These are phyloP conservation scores for Phytophthora tentaculata DNA, from an alignment of 352 stramenopile species.

Conservation along the genomic window DNA sequence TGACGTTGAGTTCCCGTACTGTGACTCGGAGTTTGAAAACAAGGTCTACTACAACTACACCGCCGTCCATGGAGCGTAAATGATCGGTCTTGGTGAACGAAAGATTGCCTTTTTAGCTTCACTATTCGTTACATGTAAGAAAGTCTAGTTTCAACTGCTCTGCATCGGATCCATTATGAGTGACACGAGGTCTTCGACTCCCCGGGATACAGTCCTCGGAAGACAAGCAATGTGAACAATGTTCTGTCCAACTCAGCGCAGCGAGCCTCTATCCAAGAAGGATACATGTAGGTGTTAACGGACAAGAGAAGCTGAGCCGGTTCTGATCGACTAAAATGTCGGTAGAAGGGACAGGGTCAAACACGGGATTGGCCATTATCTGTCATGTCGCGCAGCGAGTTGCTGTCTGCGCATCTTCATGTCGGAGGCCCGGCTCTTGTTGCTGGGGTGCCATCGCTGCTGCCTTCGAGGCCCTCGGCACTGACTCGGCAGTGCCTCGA, in stretches of 20 bases:
- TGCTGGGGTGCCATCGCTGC: neutral
- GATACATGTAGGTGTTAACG: no score
- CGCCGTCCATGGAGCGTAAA: constrained; percentile 21
- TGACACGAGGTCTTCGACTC: neutral
- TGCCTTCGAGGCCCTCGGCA: no score
- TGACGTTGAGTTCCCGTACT: constrained; percentile 29
- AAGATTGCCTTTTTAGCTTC: neutral
- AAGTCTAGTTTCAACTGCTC: neutral
- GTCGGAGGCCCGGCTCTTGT: constrained; percentile 10
- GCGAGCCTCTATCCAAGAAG: no score
- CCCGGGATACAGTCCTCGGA: no score
- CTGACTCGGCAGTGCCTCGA: no score
- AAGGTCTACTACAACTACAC: constrained; percentile 38
- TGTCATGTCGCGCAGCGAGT: constrained; percentile 25
- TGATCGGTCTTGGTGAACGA: neutral
- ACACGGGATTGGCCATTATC: constrained; percentile 11
- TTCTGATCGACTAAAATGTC: neutral
- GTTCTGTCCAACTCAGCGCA: no score
- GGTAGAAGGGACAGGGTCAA: neutral
- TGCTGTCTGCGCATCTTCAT: constrained; percentile 22
- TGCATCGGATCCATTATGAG: neutral
- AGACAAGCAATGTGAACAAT: no score
- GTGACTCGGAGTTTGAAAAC: constrained; percentile 27
- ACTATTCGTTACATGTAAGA: neutral
- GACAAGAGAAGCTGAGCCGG: neutral